A percentile compares a stretch with the other conserved stretches of the same genome.
Conservation (phyloP, 2,329 filamentous ascomycete genomes). For the Atkinsonella hypoxylon region DNA sequence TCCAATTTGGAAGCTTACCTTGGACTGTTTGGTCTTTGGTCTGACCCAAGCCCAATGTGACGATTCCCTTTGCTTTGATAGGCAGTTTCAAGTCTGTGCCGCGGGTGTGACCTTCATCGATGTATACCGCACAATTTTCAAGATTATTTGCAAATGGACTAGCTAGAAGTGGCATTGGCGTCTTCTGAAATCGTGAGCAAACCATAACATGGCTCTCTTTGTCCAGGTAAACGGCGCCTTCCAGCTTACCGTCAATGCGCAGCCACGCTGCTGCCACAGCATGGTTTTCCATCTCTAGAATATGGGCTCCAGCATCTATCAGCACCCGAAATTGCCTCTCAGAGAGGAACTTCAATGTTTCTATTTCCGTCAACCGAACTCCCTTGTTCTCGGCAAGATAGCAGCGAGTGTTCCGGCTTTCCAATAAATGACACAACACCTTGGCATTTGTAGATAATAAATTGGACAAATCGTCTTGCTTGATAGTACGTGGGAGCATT, state of each 20-base stretch:
- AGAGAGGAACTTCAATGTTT: not conserved
- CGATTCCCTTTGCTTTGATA: slow-evolving; percentile 42
- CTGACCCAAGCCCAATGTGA: slow-evolving; percentile 51
- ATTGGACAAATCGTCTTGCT: slow-evolving; percentile 44
- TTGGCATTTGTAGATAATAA: slow-evolving; percentile 51
- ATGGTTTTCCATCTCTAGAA: slow-evolving; percentile 49
- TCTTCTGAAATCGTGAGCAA: not conserved
- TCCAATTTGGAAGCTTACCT: slow-evolving; percentile 30
- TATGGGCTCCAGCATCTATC: slow-evolving; percentile 58
- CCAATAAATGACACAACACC: slow-evolving; percentile 29
- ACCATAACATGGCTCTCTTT: slow-evolving; percentile 34
- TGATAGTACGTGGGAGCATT: slow-evolving; percentile 48
- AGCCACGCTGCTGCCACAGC: slow-evolving; percentile 45
- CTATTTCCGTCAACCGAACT: not conserved
- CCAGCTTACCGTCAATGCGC: not conserved
- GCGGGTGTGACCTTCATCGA: slow-evolving; percentile 59
- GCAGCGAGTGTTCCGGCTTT: not conserved
- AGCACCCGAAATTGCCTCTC: slow-evolving; percentile 18
- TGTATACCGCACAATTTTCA: slow-evolving; percentile 48
- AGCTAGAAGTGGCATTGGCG: not conserved
- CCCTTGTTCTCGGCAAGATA: not conserved
- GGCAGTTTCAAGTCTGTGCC: slow-evolving; percentile 57
- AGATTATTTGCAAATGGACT: slow-evolving; percentile 47
- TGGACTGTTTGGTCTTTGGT: slow-evolving; percentile 59
- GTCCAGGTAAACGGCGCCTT: slow-evolving; percentile 42